Percentiles rank a stretch among this genome's conserved stretches.
These are phyloP conservation scores for Rhodotorula sp. DNA, from an alignment of 1,284 basidiomycete species.

Conservation along the genomic window DNA sequence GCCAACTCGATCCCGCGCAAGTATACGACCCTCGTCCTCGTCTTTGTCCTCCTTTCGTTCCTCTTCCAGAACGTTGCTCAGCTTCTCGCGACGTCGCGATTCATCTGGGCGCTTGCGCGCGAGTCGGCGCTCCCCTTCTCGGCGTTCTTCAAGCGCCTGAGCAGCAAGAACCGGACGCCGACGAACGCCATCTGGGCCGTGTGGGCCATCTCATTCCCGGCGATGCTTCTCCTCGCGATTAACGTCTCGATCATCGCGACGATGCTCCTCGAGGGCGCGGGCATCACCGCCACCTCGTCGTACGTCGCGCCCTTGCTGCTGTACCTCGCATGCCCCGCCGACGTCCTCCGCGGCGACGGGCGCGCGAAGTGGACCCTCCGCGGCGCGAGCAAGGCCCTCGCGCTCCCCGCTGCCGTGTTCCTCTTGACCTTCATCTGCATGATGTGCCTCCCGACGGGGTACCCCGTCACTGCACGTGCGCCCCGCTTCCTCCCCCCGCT, in stretches of 20 bases:
- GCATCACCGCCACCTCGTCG: slow-evolving; percentile 28
- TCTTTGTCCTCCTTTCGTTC: slow-evolving; percentile 43
- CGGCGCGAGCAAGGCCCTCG: slow-evolving; percentile 29
- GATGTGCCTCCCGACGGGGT: slow-evolving; percentile 43
- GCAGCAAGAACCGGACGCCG: slow-evolving; percentile 32
- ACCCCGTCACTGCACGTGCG: slow-evolving; percentile 42
- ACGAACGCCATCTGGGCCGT: slow-evolving; percentile 42
- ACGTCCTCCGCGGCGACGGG: slow-evolving; percentile 41
- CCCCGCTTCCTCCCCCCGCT: neutral
- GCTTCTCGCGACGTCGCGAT: slow-evolving; percentile 44
- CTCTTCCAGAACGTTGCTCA: slow-evolving; percentile 45
- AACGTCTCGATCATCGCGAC: slow-evolving; percentile 39
- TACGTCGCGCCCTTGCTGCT: slow-evolving; percentile 40
- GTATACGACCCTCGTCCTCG: slow-evolving; percentile 34
- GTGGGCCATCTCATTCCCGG: slow-evolving; percentile 35
- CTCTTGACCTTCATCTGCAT: slow-evolving; percentile 37
- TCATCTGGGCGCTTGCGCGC: slow-evolving; percentile 45
- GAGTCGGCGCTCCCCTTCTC: slow-evolving; percentile 46
- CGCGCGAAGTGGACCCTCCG: slow-evolving; percentile 44
- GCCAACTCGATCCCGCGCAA: slow-evolving; percentile 35
- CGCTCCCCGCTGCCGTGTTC: slow-evolving; percentile 26
- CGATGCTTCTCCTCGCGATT: slow-evolving; percentile 39
- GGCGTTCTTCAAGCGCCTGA: slow-evolving; percentile 39
- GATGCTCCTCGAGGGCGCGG: slow-evolving; percentile 45
- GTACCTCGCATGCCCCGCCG: slow-evolving; percentile 37